Percentiles rank a stretch among this genome's conserved stretches.
phyloP scores from a whole-genome alignment of 2,329 filamentous ascomycete genomes.

The Hypoxylon sp. region DNA sequence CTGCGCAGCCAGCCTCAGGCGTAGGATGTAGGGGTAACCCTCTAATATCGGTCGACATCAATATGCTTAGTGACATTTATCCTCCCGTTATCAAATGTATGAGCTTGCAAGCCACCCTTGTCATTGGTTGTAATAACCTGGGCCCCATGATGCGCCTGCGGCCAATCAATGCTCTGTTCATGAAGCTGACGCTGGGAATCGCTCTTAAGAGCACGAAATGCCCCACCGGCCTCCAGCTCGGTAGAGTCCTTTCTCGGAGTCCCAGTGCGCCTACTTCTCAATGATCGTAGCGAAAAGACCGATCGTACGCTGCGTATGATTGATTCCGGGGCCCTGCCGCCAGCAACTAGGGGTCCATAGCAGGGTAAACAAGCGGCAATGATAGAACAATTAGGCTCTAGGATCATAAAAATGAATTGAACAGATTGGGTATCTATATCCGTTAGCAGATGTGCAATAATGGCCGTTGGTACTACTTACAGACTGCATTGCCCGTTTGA shows the following conservation, averaged over 20 bases:
- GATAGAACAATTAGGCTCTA: constrained; percentile 36
- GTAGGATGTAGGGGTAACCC: neutral
- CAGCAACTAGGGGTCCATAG: constrained; percentile 19
- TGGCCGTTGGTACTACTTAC: neutral
- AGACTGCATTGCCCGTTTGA: neutral
- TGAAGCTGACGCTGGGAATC: too few relatives aligned
- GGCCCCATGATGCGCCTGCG: too few relatives aligned
- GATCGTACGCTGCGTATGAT: constrained; percentile 27
- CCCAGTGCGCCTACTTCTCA: constrained; percentile 1
- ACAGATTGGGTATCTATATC: constrained; percentile 3
- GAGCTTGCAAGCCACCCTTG: too few relatives aligned
- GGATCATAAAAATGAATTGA: constrained; percentile 16
- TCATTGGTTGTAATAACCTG: neutral
- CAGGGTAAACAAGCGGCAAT: constrained; percentile 26
- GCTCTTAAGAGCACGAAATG: neutral
- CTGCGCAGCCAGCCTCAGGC: too few relatives aligned
- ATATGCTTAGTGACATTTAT: too few relatives aligned
- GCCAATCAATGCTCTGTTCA: too few relatives aligned
- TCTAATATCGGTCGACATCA: neutral
- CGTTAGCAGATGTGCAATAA: too few relatives aligned
- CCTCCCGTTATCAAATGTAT: too few relatives aligned
- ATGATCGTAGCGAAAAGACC: constrained; percentile 13
- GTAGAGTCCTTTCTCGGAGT: neutral
- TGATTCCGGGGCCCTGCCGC: constrained; percentile 6
- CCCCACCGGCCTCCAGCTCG: too few relatives aligned